Base-by-base conservation (phyloP, 2,329 filamentous ascomycete genomes). In the Beauveria sp. region DNA sequence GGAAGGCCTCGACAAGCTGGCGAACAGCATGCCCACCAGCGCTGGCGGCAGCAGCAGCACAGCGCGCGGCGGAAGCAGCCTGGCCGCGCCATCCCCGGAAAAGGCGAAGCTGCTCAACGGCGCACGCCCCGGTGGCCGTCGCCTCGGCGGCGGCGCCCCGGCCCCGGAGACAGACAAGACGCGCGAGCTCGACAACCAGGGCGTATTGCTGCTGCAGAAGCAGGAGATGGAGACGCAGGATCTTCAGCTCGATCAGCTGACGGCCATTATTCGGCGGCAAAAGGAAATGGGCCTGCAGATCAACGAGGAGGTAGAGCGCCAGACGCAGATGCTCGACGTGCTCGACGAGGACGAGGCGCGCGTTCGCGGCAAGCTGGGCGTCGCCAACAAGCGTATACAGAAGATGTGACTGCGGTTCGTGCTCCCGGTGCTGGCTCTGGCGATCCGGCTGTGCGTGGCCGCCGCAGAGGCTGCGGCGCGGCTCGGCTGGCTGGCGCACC, bases 271-370 rank as follows among this genome's bases (percentile, higher is more conserved):
- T 52, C 77, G 85, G 53, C 77, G 88, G 62, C 88, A 93, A 76
- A 87, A 84, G 69, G 87, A 92, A 73, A 90, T 93, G 83, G 90
- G 90, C 0, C 77, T 90, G 52, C 81, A 85, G 61, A 92, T 94
- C 68, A 83, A 90, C 64, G 82, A 86, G 55, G 90, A 93, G 76
- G 80, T 92, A 61, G 82, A 85, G 58, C 74, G 84, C 65, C 89
- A 93, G 76, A 88, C 85, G 59, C 81, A 84, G 71, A 84, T 91
- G 82, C 77, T 94, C 34, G 81, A 84, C 14, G 73, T 84, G 65
- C 70, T 92, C 63, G 86, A 88, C 64, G 78, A 85, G 60, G 88
- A 92, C 72, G 81, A 82, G 3, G 84, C 87, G 63, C 77, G 87
- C 6, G 77, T 91, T 18, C 79, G 81, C 48, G 80, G 80, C 63